These are phyloP conservation scores for Hypomontagnella monticulosa DNA, from an alignment of 495 filamentous ascomycete species.

Conservation along the genomic window DNA sequence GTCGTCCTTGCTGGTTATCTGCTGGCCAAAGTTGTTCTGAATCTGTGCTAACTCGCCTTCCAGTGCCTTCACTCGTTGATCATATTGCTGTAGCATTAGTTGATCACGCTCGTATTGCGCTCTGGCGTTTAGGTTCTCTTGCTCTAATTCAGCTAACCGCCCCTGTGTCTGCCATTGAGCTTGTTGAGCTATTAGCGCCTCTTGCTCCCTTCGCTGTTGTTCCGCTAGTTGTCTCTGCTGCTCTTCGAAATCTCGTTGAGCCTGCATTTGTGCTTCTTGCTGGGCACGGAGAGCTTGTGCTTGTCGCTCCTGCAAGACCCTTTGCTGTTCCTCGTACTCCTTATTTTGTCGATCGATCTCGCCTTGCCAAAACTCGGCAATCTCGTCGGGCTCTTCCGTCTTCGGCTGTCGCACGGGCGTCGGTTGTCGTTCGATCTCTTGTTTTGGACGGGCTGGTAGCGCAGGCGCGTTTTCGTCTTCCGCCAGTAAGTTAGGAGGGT, in stretches of 20 bases:
- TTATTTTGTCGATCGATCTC: conserved; percentile 89
- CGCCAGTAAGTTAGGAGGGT: conserved; percentile 86
- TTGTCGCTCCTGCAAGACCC: conserved; percentile 84
- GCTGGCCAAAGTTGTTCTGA: conserved; percentile 83
- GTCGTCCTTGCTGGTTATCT: conserved; percentile 88
- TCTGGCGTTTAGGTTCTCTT: conserved; percentile 91
- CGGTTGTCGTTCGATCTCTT: conserved; percentile 71
- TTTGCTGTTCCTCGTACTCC: conserved; percentile 93
- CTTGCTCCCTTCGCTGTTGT: conserved; percentile 89
- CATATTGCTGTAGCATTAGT: conserved; percentile 95
- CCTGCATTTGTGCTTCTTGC: conserved; percentile 79
- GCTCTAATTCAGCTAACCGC: conserved; percentile 90
- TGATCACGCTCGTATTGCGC: conserved; percentile 98
- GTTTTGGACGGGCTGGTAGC: conserved; percentile 81
- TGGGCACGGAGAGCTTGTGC: conserved; percentile 70
- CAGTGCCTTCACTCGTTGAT: conserved; percentile 88
- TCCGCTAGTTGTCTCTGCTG: conserved; percentile 89
- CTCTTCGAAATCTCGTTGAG: conserved; percentile 93
- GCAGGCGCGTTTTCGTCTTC: conserved; percentile 86
- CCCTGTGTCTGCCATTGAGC: conserved; percentile 92
- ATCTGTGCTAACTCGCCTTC: conserved; percentile 87
- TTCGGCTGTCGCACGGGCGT: conserved; percentile 72
- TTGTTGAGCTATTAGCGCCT: conserved; percentile 86
- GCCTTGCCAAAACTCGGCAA: conserved; percentile 97
- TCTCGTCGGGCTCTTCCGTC: conserved; percentile 86